A percentile compares a stretch with the other conserved stretches of the same genome.
Conservation (phyloP, 2,329 filamentous ascomycete species). For the Calonectria pauciramosa region DNA sequence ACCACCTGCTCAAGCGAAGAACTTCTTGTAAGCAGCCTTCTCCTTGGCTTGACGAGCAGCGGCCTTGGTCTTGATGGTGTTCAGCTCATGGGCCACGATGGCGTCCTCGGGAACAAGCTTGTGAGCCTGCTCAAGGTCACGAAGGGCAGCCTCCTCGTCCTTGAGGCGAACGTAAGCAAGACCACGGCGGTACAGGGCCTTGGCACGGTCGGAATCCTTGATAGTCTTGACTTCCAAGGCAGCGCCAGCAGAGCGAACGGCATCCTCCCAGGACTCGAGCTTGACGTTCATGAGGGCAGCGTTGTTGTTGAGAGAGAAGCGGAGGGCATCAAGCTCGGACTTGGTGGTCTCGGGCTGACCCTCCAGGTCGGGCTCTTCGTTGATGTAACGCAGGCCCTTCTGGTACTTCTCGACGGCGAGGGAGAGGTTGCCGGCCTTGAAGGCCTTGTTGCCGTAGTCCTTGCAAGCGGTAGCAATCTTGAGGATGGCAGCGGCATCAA, state of each 20-base stretch:
- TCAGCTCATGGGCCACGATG: slow-evolving; percentile 81
- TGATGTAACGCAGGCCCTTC: slow-evolving; percentile 90
- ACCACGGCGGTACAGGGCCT: slow-evolving; percentile 88
- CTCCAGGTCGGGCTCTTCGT: slow-evolving; percentile 84
- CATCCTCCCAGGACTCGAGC: slow-evolving; percentile 78
- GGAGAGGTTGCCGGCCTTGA: slow-evolving; percentile 81
- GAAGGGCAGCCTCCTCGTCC: slow-evolving; percentile 86
- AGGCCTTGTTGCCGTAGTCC: slow-evolving; percentile 91
- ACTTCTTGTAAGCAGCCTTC: slow-evolving; percentile 93
- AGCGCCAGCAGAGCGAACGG: slow-evolving; percentile 76
- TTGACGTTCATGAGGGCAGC: slow-evolving; percentile 89
- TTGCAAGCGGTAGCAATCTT: slow-evolving; percentile 90
- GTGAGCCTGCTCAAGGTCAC: slow-evolving; percentile 82
- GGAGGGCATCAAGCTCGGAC: slow-evolving; percentile 77
- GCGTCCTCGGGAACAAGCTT: slow-evolving; percentile 81
- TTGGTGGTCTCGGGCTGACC: slow-evolving; percentile 78
- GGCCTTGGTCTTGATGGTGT: slow-evolving; percentile 81
- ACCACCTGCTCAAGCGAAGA: slow-evolving; percentile 71
- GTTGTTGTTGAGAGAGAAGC: slow-evolving; percentile 91
- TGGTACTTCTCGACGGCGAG: slow-evolving; percentile 91
- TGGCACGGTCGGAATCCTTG: slow-evolving; percentile 84
- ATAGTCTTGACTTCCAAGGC: slow-evolving; percentile 78
- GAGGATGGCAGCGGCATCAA: slow-evolving; percentile 77
- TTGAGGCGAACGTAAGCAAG: slow-evolving; percentile 81
- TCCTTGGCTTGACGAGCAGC: slow-evolving; percentile 85